Base-by-base conservation (phyloP, 2,329 filamentous ascomycete species). In the Claviceps lovelessii region DNA sequence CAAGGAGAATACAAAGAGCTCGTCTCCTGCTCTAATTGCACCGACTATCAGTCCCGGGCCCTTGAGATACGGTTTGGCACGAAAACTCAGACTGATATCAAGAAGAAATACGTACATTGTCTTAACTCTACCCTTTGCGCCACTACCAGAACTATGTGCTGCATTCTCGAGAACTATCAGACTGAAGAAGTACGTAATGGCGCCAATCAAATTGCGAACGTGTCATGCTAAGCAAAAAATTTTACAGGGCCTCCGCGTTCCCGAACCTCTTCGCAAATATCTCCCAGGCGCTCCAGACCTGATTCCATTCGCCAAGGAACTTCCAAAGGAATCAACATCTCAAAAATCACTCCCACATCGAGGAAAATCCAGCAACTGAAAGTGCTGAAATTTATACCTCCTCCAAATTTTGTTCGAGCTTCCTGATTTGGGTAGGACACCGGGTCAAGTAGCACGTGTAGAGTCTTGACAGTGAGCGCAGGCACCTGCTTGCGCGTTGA, bases 1-100 rank as follows among this genome's bases (percentile, higher is more conserved):
- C 90, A 97, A 70, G 86, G 86, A 63, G 93, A 97, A 72, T 98
- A 97, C 79, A 97, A 97, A 74, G 93, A 97, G 74, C 81, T 98
- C 33, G 93, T 97, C 52, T 95, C 88, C 23, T 95, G 90, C 79
- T 95, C 89, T 58, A 98, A 98, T 74, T 98, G 93, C 76, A 95
- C 89, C 48, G 91, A 97, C 69, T 97, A 97, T 76, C 93, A 98
- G 76, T 90, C 89, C 29, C 81, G 93, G 55, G 90, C 90, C 62
- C 79, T 98, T 13, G 91, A 97, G 70, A 95, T 98, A 63, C 82
- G 93, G 56, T 95, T 85, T 64, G 91, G 93, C 50, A 78, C 83
- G 58, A 97, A 96, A 79, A 87, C 85, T 67, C 84, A 87, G 70
- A 90, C 84, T 33, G 88, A 90, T 60, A 77, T 79, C 56, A 85